phyloP scores from a whole-genome alignment of 495 filamentous ascomycete species.

The Podospora pseudocomata region DNA sequence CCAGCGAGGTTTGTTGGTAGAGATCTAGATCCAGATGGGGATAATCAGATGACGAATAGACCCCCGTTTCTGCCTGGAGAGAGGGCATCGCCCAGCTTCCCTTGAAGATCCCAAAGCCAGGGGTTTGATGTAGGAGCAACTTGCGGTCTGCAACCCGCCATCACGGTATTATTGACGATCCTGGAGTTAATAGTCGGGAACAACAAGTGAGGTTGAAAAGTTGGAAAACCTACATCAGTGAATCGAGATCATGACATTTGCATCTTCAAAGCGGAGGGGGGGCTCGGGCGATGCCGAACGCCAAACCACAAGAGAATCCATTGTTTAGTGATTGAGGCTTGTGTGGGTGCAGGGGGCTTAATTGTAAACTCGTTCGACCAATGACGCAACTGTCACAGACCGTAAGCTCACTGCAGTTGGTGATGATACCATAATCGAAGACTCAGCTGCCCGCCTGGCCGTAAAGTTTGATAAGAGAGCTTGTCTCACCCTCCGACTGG shows the following conservation, averaged over 20 bases:
- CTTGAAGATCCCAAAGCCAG: not conserved
- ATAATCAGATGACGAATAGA: not conserved
- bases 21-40: not conserved
- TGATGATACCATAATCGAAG: not conserved
- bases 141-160: not conserved
- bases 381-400: not conserved
- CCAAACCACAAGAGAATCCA: not conserved
- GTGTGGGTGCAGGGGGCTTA: not conserved
- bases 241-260: not conserved
- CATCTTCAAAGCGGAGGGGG: not conserved
- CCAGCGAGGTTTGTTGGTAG: not conserved
- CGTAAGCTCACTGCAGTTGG: not conserved
- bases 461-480: not conserved
- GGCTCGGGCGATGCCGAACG: not conserved
- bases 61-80: not conserved
- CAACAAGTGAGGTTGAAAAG: not conserved
- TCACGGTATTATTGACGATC: not conserved
- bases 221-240: not conserved
- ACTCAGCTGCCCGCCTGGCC: not conserved
- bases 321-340: not conserved
- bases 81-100: not conserved
- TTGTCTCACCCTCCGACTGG: not conserved
- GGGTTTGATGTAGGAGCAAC: not conserved
- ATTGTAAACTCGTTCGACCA: not conserved
- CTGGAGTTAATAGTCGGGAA: not conserved